Evolutionary conservation across 2,329 filamentous ascomycete species (phyloP), one percentile per base, ranked within the genome.

Genomic region (Fusarium sulawesiense): DNA sequence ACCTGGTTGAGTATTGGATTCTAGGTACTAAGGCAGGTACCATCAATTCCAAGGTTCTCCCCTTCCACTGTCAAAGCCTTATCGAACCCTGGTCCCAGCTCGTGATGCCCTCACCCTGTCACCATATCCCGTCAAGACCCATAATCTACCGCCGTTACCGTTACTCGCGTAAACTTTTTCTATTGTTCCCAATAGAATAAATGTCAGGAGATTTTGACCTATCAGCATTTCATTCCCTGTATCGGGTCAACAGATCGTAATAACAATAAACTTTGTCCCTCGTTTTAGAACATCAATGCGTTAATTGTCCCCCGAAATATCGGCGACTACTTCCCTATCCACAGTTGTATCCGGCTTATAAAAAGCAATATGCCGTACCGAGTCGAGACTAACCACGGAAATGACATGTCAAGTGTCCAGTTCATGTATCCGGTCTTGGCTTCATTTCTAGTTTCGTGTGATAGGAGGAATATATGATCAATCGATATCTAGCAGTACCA

Each of bases 131-230:
- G 46, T 45, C 41, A 41, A 40, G 60, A 62, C 55, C 68, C 60
- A 44, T 57, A 25, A 21, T 27, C 58, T 59, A 66, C 69, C 69
- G 68, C 27, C 41, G 53, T 49, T 68, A 67, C 68, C 68, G 68
- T 58, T 60, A 41, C 45, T 50, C 46, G 14, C 41, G 23, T 51
- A 51, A 27, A n/a, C 34, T 20, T 51, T 20, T 51, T 51, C 32
- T 29, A 51, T 51, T 51, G 32, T 51, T 25, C 49, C 49, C 20
- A 42, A 51, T 51, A 51, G 49, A 41, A 42, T 6, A 29, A 25
- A 7, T 25, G 27, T 63, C 64, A 66, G 64, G 60, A 69, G 60
- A 69, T 58, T 57, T 34, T 21, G 34, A 66, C 47, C 40, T 32
- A 29, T 58, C 40, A 32, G 25, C 34, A 27, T 51, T 56, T 45